Evolutionary conservation across 768 basidiomycete genomes (phyloP).

Genomic region (Dentipellis sp.): DNA sequence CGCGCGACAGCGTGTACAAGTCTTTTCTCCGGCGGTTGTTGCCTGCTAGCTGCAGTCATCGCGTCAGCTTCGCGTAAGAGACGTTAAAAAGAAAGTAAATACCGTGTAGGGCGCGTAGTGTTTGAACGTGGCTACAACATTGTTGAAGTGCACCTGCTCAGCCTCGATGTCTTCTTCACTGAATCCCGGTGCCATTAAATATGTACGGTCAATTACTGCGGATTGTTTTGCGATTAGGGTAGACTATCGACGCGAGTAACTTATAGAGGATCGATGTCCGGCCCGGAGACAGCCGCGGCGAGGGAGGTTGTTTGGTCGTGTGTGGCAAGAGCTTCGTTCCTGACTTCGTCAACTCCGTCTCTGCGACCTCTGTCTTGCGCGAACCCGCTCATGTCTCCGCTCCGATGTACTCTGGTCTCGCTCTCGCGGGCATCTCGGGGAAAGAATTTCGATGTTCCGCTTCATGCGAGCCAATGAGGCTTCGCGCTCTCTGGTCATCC

Average conservation of each 20-base stretch:
- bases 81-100: slow-evolving; percentile 13
- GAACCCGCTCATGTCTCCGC: too few relatives aligned
- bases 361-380: too few relatives aligned
- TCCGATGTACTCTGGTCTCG: too few relatives aligned
- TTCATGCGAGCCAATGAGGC: too few relatives aligned
- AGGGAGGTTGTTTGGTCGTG: neutral
- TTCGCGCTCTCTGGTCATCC: too few relatives aligned
- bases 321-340: neutral
- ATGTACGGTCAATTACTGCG: neutral
- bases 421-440: too few relatives aligned
- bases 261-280: slow-evolving; percentile 12
- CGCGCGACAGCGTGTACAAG: slow-evolving; percentile 55
- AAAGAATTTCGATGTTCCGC: too few relatives aligned
- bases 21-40: slow-evolving; percentile 72
- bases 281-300: neutral
- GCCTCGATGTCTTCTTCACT: slow-evolving; percentile 27
- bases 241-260: neutral
- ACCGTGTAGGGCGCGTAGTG: slow-evolving; percentile 74
- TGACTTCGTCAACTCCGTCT: neutral
- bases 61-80: neutral
- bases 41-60: slow-evolving; percentile 35
- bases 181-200: neutral
- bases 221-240: neutral
- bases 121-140: slow-evolving; percentile 67
- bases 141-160: slow-evolving; percentile 66